Evolutionary conservation across 176 grass and related monocot species (phyloP).

Genomic region (Triticum turgidum): DNA sequence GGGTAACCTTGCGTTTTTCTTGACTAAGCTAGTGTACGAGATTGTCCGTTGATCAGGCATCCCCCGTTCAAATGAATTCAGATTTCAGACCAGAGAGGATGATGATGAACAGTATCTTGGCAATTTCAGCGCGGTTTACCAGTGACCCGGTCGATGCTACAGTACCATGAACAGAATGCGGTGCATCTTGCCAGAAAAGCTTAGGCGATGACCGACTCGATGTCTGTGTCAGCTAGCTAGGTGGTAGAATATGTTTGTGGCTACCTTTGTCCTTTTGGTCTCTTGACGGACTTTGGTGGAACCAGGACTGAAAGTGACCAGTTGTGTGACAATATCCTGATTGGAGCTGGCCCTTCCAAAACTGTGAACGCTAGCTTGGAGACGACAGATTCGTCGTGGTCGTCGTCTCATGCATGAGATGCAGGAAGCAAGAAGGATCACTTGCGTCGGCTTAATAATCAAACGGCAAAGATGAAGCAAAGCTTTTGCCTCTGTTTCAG

Average conservation of each 20-base stretch:
- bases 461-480: too few relatives aligned
- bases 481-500: too few relatives aligned
- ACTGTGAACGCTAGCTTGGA: too few relatives aligned
- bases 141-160: background rate
- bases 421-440: background rate
- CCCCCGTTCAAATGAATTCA: background rate
- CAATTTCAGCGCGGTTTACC: background rate
- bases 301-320: background rate
- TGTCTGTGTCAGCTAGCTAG: background rate
- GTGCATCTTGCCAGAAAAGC: background rate
- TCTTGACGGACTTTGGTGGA: background rate
- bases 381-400: too few relatives aligned
- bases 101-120: background rate
- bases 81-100: background rate
- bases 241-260: background rate
- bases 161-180: too few relatives aligned
- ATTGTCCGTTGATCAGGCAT: slow-evolving; percentile 13
- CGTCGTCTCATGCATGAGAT: too few relatives aligned
- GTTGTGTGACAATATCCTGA: background rate
- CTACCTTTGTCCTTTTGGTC: background rate
- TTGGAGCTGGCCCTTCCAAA: background rate
- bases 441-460: background rate
- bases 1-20: background rate
- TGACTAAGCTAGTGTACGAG: background rate
- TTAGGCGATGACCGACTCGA: background rate